These are phyloP conservation scores for Boletus sp. DNA, from an alignment of 768 basidiomycete genomes.

Conservation along the genomic window DNA sequence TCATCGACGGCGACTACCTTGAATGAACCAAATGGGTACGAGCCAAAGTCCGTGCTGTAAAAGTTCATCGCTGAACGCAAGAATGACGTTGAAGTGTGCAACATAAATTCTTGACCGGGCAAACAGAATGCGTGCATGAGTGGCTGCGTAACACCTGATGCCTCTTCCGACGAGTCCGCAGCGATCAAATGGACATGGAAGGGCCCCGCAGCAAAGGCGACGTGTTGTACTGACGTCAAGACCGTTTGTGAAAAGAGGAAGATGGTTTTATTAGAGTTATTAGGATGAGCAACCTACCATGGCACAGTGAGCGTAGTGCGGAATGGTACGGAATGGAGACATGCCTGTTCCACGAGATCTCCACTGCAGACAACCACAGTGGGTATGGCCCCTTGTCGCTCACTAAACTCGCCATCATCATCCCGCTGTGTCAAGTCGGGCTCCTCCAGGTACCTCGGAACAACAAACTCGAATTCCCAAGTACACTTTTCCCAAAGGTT, in stretches of 20 bases:
- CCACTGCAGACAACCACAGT: conserved; percentile 93
- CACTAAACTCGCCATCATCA: conserved; percentile 41
- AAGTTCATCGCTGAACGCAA: conserved; percentile 90
- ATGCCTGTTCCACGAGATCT: conserved; percentile 89
- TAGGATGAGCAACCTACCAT: conserved; percentile 82
- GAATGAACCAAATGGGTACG: conserved; percentile 94
- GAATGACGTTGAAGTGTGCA: conserved; percentile 67
- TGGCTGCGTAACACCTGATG: conserved; percentile 59
- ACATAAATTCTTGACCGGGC: conserved; percentile 76
- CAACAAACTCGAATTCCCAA: conserved; percentile 97
- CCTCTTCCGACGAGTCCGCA: conserved; percentile 60
- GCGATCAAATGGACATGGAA: conserved; percentile 77
- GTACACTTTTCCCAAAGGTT: conserved; percentile 94
- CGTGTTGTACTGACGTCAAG: conserved; percentile 92
- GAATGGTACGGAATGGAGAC: conserved; percentile 19
- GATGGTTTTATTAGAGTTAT: conserved; percentile 90
- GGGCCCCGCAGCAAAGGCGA: conserved; percentile 93
- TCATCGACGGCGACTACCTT: conserved; percentile 94
- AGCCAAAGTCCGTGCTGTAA: conserved; percentile 87
- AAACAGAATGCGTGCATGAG: conserved; percentile 91
- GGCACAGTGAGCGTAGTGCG: conserved; percentile 6
- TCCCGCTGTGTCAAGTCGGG: conserved; percentile 34
- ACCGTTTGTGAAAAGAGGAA: conserved; percentile 87
- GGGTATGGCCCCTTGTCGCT: conserved; percentile 58
- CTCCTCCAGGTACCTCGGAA: conserved; percentile 79